Evolutionary conservation across 495 filamentous ascomycete genomes (phyloP).

Genomic region (Neurospora terricola): DNA sequence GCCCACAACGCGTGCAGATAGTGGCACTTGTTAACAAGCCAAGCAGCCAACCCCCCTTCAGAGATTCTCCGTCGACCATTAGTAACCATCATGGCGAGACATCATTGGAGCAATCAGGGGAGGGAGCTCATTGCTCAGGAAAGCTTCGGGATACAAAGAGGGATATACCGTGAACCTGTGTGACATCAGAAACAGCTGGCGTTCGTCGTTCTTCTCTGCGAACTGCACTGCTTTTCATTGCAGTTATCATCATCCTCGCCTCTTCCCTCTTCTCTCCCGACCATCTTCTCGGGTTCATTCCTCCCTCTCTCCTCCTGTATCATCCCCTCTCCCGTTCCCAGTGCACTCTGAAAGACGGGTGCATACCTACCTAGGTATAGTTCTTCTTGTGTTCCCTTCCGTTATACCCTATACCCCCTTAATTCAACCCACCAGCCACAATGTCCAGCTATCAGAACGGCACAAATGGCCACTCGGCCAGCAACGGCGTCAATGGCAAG

Average conservation of each 20-base stretch:
- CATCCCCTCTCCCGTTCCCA: neutral
- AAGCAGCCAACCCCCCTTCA: neutral
- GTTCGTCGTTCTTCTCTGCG: neutral
- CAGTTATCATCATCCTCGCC: neutral
- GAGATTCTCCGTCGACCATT: neutral
- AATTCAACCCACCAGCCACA: neutral
- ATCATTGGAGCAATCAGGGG: neutral
- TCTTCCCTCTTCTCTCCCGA: neutral
- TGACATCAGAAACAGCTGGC: neutral
- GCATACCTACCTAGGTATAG: neutral
- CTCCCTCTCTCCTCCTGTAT: neutral
- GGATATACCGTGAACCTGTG: neutral
- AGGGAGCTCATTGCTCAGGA: neutral
- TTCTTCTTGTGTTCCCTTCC: neutral
- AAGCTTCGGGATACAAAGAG: neutral
- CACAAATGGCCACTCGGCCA: neutral
- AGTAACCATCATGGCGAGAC: neutral
- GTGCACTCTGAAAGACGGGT: neutral
- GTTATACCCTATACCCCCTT: neutral
- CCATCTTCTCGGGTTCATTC: neutral
- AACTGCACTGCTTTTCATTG: neutral
- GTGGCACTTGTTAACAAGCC: neutral
- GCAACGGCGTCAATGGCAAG: conserved; percentile 1
- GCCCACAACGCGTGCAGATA: neutral
- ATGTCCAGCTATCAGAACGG: conserved; percentile 10